A percentile compares a stretch with the other conserved stretches of the same genome.
phyloP scores from a whole-genome alignment of 306 rosid genomes.

The Arachis stenosperma region DNA sequence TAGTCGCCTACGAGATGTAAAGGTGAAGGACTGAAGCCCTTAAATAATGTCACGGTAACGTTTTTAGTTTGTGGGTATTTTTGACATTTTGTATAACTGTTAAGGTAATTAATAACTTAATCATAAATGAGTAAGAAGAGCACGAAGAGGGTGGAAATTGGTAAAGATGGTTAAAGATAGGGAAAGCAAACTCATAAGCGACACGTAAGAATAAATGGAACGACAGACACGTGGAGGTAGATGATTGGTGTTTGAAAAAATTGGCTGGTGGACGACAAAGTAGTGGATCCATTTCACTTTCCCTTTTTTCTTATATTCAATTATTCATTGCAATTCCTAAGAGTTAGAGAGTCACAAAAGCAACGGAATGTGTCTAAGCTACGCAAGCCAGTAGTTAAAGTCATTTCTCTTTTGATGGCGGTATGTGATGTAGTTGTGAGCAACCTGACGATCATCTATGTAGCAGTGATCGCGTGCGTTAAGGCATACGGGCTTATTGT shows the following conservation, averaged over 20 bases:
- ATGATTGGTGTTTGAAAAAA: constrained; percentile 5
- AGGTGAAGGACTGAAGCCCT: constrained; percentile 7
- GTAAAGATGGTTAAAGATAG: neutral
- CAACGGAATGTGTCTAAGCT: too few relatives aligned
- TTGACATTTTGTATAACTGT: neutral
- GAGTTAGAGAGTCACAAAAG: too few relatives aligned
- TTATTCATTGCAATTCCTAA: too few relatives aligned
- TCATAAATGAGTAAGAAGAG: neutral
- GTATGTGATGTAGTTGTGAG: constrained; percentile 61
- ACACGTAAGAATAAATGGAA: neutral
- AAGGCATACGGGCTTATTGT: constrained; percentile 52
- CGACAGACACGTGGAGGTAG: constrained; percentile 25
- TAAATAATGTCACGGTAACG: neutral
- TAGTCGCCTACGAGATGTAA: neutral
- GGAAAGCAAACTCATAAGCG: neutral
- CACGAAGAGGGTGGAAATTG: neutral
- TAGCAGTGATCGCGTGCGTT: constrained; percentile 51
- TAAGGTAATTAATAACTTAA: neutral
- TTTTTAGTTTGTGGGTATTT: neutral
- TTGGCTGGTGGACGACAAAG: constrained; percentile 29
- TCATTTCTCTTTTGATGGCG: constrained; percentile 41
- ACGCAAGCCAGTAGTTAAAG: too few relatives aligned
- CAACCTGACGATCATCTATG: constrained; percentile 61
- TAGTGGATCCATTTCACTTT: neutral
- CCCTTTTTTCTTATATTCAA: neutral